These are phyloP conservation scores for Backusella parvicylindrica DNA, from an alignment of 192 early-diverging fungal genomes.

Conservation along the genomic window DNA sequence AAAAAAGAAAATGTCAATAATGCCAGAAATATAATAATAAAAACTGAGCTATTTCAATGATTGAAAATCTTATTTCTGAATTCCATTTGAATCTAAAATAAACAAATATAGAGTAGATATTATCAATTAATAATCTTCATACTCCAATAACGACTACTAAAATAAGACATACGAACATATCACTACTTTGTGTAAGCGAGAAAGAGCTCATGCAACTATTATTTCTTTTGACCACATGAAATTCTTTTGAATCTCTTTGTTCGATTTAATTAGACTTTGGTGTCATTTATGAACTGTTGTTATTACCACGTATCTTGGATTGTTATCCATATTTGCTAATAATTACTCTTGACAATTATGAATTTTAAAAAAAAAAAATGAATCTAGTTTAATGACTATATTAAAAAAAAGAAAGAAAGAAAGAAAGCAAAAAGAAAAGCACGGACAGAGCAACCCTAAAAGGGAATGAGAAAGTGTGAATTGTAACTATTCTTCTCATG, in stretches of 20 bases:
- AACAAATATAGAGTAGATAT: neutral
- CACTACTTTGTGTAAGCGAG: neutral
- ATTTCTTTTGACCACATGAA: neutral
- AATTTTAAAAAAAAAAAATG: neutral
- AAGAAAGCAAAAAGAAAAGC: neutral
- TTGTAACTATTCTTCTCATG: neutral
- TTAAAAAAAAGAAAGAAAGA: neutral
- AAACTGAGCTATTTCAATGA: neutral
- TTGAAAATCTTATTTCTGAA: neutral
- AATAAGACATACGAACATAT: neutral
- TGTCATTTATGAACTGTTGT: neutral
- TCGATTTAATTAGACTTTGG: neutral
- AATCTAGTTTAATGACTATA: neutral
- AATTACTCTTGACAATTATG: neutral
- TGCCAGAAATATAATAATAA: neutral
- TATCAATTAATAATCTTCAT: neutral
- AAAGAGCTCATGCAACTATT: neutral
- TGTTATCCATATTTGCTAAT: neutral
- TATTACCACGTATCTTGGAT: neutral
- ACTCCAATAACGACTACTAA: neutral
- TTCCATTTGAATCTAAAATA: neutral
- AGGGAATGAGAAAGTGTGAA: neutral
- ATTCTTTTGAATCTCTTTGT: neutral
- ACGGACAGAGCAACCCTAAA: neutral
- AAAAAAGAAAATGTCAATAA: constrained; percentile 1